Evolutionary conservation across 768 basidiomycete species (phyloP), one percentile per base, ranked within the genome.

Genomic region (Sarcomyxa edulis): DNA sequence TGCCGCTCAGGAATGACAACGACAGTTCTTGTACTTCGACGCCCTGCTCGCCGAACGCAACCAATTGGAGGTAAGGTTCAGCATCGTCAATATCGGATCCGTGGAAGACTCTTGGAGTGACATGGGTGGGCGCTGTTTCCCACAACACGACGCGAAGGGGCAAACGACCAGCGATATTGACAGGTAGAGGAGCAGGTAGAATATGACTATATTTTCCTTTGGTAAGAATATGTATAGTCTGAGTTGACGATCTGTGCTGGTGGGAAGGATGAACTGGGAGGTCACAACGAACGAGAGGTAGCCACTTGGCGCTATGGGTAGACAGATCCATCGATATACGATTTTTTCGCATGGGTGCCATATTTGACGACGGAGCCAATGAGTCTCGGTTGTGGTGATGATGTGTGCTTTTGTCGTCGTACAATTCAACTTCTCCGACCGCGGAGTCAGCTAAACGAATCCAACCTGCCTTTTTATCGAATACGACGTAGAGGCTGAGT

Each of bases 401-500:
- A 52, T 45, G 46, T 43, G 59, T 50, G 18, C 59, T 56, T 4
- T 57, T 58, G 22, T 64, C 65, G 26, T 72, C 70, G 44, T 68
- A 72, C 39, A 89, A 59, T 28, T 84, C 79, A 18, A 91, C 68
- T 55, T 92, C 89, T 23, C 81, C 76, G 6, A 89, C 89, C 16
- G 84, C 80, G 21, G 89, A 77, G 56, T 91, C 88, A 5, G 78
- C 75, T 16, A 91, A 55, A 15, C 89, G 82, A 48, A 92, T 89
- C 59, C 86, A 64, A n/a, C 79, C 76, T 2, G 87, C 87, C 52
- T 86, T 92, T 63, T 91, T 91, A 57, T 92, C 89, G 53, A 92
- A 92, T 16, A 81, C 64, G 40, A 87, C 77, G 52, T 90, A 90
- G n/a, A 92, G 62, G 48, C 77, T 78, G 51, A 86, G 75, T 48